A percentile compares a stretch with the other conserved stretches of the same genome.
Conservation (phyloP, 2,329 filamentous ascomycete genomes). For the Biscogniauxia mediterranea region DNA sequence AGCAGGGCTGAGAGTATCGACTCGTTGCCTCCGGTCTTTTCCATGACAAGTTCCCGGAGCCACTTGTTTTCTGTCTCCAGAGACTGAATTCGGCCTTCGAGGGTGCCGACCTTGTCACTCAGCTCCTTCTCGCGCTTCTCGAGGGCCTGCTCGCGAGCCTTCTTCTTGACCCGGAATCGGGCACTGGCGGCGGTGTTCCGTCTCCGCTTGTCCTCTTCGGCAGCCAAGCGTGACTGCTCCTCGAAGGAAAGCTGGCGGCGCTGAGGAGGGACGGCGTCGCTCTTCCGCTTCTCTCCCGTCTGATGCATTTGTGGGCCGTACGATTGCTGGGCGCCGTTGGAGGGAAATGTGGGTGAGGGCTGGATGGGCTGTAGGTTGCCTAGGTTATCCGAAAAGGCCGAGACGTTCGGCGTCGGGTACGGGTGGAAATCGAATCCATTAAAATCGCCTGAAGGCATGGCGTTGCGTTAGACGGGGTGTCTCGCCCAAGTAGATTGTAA, state of each 20-base stretch:
- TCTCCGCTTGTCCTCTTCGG: constrained; percentile 86
- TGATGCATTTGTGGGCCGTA: constrained; percentile 31
- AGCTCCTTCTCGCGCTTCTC: constrained; percentile 82
- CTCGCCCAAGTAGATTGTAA: constrained; percentile 25
- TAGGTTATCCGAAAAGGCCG: constrained; percentile 42
- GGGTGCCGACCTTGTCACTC: constrained; percentile 69
- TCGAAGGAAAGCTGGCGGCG: constrained; percentile 58
- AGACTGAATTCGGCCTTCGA: constrained; percentile 70
- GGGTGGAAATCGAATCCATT: constrained; percentile 54
- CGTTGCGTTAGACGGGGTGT: constrained; percentile 41
- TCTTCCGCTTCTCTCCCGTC: constrained; percentile 45
- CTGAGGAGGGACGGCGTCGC: constrained; percentile 40
- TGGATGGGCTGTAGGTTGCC: constrained; percentile 50
- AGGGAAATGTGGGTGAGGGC: constrained; percentile 47
- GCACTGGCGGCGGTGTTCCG: constrained; percentile 87
- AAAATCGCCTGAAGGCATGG: constrained; percentile 57
- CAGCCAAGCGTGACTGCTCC: constrained; percentile 68
- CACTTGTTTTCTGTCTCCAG: constrained; percentile 53
- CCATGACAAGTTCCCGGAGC: constrained; percentile 66
- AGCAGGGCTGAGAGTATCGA: constrained; percentile 49
- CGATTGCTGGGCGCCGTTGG: constrained; percentile 37
- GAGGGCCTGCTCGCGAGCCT: constrained; percentile 85
- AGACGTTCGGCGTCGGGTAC: constrained; percentile 51
- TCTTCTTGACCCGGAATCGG: constrained; percentile 92
- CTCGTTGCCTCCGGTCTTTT: constrained; percentile 70